Percentiles rank a stretch among this genome's conserved stretches.
Conservation (phyloP, 1,284 basidiomycete species). For the Ceratorhiza oryzae-sativae region DNA sequence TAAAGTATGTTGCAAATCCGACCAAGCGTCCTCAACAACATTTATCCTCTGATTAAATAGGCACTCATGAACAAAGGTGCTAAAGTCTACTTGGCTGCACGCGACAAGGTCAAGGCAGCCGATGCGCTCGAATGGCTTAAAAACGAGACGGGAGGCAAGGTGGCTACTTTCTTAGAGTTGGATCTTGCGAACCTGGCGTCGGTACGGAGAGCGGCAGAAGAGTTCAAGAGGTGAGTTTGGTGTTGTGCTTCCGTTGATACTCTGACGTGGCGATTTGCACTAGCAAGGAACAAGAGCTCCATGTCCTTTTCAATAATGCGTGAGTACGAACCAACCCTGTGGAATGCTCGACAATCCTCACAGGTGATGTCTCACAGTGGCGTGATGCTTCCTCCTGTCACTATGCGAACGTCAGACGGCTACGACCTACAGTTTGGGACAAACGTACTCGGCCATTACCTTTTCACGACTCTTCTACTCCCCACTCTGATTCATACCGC, state of each 20-base stretch:
- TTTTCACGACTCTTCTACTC: slow-evolving; percentile 60
- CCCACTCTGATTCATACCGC: slow-evolving; percentile 57
- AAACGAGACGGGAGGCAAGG: slow-evolving; percentile 51
- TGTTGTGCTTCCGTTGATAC: background rate
- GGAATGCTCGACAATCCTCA: background rate
- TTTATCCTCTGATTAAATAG: slow-evolving; percentile 50
- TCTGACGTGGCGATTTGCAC: background rate
- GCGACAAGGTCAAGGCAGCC: slow-evolving; percentile 57
- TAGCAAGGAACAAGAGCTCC: slow-evolving; percentile 58
- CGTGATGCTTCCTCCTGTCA: slow-evolving; percentile 59
- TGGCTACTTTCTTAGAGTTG: slow-evolving; percentile 61
- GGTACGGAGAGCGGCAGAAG: slow-evolving; percentile 59
- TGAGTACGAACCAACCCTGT: slow-evolving; percentile 46
- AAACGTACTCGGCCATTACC: slow-evolving; percentile 63
- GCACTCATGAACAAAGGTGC: slow-evolving; percentile 63
- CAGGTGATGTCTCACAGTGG: slow-evolving; percentile 55
- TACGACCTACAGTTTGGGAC: slow-evolving; percentile 67
- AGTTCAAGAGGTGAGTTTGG: slow-evolving; percentile 57
- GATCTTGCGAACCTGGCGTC: slow-evolving; percentile 65
- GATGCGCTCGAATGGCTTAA: slow-evolving; percentile 61
- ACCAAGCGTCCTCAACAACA: background rate
- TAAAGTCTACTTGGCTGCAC: slow-evolving; percentile 68
- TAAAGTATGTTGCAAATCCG: slow-evolving; percentile 16
- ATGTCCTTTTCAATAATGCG: slow-evolving; percentile 64
- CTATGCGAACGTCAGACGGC: slow-evolving; percentile 59